Evolutionary conservation across 495 filamentous ascomycete species (phyloP), one percentile per base, ranked within the genome.

Genomic region (Penicillium atrosanguineum): DNA sequence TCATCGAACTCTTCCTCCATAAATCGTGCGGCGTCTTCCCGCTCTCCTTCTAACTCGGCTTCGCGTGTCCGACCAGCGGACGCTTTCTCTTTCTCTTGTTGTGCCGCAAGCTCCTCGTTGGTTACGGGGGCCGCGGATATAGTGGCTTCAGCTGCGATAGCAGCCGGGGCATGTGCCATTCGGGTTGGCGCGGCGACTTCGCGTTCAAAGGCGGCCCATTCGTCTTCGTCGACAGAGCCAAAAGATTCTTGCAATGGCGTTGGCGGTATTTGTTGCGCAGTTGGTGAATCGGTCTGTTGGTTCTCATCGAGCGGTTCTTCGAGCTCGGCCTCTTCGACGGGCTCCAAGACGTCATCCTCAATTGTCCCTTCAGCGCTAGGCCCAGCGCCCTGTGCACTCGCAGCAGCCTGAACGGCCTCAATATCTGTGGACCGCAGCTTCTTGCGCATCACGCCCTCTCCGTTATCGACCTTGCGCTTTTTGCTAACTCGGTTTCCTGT

Each of bases 201-300:
- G 15, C 90, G 87, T 69, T 96, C 89, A 64, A 96, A 96, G 40
- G 89, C 89, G 0, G 88, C 90, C 89, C 91, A 95, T 69, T 92
- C 89, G 46, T 87, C 85, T 60, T 96, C 91, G 65, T 92, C 83
- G 6, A 95, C 70, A 40, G 48, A 53, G 50, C 63, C 62, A 41
- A 61, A 26, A 9, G 48, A n/a, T 19, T 54, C 42, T 44, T 61
- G 46, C 16, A 59, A 21, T 15, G 61, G 43, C 25, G 41, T 28
- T 48, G 64, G 37, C 44, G 60, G 39, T 20, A 52, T 49, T 42
- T 56, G 8, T 29, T 64, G 50, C 20, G 44, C 21, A 7, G 47
- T 44, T 26, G 61, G 26, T 15, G 51, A 47, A 34, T 34, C 26
- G 20, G 25, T 28, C 15, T 68, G 56, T 36, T 64, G 48, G 36